Evolutionary conservation across 768 basidiomycete genomes (phyloP).

Genomic region (Termitomyces sp.): DNA sequence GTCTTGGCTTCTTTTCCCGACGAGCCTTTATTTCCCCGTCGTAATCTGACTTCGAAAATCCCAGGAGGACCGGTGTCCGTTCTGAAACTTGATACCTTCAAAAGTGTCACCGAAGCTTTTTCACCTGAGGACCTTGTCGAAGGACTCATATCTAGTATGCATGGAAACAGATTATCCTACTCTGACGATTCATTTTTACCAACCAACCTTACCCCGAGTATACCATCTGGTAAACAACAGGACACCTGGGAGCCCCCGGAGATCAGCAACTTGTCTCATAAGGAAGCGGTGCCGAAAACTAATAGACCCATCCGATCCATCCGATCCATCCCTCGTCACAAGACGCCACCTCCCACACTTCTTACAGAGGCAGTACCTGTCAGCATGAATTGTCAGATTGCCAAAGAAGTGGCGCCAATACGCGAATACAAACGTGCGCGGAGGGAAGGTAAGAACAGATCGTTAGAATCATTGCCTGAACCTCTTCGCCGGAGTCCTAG

Average conservation of each 20-base stretch:
- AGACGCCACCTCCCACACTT: neutral
- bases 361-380: neutral
- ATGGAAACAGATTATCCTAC: neutral
- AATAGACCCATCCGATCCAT: neutral
- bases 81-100: neutral
- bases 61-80: neutral
- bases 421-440: neutral
- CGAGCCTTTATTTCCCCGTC: neutral
- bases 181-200: neutral
- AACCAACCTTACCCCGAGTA: neutral
- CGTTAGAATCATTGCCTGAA: neutral
- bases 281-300: too few relatives aligned
- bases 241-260: neutral
- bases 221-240: neutral
- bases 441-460: neutral
- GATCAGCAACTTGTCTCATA: neutral
- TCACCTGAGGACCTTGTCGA: neutral
- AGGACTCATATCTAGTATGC: constrained; percentile 2
- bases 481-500: neutral
- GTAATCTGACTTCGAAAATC: neutral
- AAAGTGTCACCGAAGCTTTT: neutral
- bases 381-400: neutral
- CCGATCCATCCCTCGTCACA: neutral
- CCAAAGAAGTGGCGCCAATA: neutral
- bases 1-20: neutral